Base-by-base conservation (phyloP, 257 asterid genomes). In the Paraleonurus japonicus region DNA sequence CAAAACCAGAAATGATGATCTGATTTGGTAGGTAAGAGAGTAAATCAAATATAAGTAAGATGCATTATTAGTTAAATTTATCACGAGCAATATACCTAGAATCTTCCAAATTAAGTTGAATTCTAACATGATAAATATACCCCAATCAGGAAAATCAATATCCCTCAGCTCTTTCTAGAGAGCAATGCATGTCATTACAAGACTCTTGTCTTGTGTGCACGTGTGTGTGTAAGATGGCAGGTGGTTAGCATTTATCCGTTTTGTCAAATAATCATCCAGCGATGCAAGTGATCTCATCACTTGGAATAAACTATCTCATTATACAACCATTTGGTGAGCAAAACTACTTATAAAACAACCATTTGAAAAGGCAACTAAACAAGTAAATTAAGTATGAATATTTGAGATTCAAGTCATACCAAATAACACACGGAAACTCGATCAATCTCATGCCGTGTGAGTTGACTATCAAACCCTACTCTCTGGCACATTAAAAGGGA, bases 351-450 rank as follows among this genome's bases (percentile, higher is more conserved):
- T 2, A 17, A 67, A 67, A 16, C 47, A 28, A 67, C 62, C 50
- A 67, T 28, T 13, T 67, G 60, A 66, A 67, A 27, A 27, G 47
- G 45, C 39, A 66, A n/a, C n/a, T n/a, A n/a, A n/a, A n/a, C n/a
- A n/a, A n/a, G n/a, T n/a, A n/a, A 66, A 66, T 20, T 1, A 67
- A 68, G 15, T 33, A 17, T 3, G 5, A 65, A 28, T 9, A 43
- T 23, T 65, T 8, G 24, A 65, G 16, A 43, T 4, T 27, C 12
- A 58, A 10, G 30, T 26, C 26, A 58, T 12, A 32, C 10, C 6
- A 28, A 60, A 60, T 16, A 30, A 22, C 7, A 28, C 24, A 59
- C 16, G 65, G 19, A 59, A 59, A 28, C 20, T 59, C 41, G 23
- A 19, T 1, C 41, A 22, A 60, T 60, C 45, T 8, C 4, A 58